A percentile compares a stretch with the other conserved stretches of the same genome.
phyloP scores from a whole-genome alignment of 2,329 filamentous ascomycete genomes.

The Monosporascus sp. region DNA sequence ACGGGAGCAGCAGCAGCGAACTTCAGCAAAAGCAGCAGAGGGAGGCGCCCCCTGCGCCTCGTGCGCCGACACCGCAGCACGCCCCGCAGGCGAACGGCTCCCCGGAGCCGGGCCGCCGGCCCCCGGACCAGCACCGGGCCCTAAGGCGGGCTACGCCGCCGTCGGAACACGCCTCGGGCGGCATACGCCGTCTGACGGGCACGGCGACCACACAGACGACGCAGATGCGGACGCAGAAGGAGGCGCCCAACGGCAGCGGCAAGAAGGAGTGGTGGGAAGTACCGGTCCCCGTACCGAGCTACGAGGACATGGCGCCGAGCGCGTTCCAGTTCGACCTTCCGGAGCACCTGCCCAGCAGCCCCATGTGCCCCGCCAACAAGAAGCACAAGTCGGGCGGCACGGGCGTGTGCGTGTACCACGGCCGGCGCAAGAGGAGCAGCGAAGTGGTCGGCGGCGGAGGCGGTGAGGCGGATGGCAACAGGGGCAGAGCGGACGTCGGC shows the following conservation, averaged over 20 bases:
- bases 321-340: conserved; percentile 44
- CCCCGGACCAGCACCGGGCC: too few relatives aligned
- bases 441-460: neutral
- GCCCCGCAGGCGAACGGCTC: too few relatives aligned
- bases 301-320: conserved; percentile 17
- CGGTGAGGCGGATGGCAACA: neutral
- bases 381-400: conserved; percentile 38
- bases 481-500: neutral
- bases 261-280: conserved; percentile 28
- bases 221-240: too few relatives aligned
- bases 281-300: conserved; percentile 13
- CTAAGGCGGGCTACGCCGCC: too few relatives aligned
- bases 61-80: too few relatives aligned
- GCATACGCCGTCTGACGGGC: too few relatives aligned
- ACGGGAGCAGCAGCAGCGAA: neutral
- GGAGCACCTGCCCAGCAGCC: conserved; percentile 45
- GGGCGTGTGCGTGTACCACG: conserved; percentile 46
- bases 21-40: neutral
- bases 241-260: neutral
- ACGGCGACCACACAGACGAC: too few relatives aligned
- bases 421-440: conserved; percentile 24
- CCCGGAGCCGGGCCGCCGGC: too few relatives aligned
- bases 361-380: conserved; percentile 45
- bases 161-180: too few relatives aligned
- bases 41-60: neutral